Evolutionary conservation across 441 rosid genomes (phyloP).

Genomic region (Dalechampia spathulata): DNA sequence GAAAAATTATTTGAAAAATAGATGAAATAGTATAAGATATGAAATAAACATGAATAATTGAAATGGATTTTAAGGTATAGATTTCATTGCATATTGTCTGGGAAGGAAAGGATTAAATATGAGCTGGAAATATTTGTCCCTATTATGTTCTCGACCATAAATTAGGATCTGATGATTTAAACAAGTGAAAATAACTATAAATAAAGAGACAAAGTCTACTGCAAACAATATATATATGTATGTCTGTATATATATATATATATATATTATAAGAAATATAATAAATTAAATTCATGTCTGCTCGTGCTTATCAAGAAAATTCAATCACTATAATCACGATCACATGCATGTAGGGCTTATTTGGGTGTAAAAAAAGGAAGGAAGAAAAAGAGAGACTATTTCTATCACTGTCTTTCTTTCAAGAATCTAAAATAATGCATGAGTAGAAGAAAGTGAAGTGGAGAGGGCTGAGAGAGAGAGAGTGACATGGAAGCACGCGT

Average conservation of each 20-base stretch:
- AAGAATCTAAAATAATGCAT: slow-evolving; percentile 24
- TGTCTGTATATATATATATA: too few relatives aligned
- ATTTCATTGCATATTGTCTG: slow-evolving; percentile 12
- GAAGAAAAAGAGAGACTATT: neutral
- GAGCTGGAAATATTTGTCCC: slow-evolving; percentile 17
- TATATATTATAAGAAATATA: too few relatives aligned
- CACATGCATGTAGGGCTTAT: slow-evolving; percentile 41
- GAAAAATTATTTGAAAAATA: too few relatives aligned
- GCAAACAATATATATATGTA: too few relatives aligned
- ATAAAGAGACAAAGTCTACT: slow-evolving; percentile 3
- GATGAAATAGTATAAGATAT: too few relatives aligned
- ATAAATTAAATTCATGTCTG: slow-evolving; percentile 19
- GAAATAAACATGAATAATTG: too few relatives aligned
- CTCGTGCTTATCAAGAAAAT: slow-evolving; percentile 23
- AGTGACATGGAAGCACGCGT: slow-evolving; percentile 73
- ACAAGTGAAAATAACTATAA: neutral
- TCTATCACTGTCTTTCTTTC: neutral
- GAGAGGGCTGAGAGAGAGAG: slow-evolving; percentile 17
- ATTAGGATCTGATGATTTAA: slow-evolving; percentile 7
- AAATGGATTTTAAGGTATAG: neutral
- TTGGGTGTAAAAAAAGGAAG: neutral
- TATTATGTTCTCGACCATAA: slow-evolving; percentile 16
- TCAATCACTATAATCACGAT: slow-evolving; percentile 16
- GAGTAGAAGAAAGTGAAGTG: slow-evolving; percentile 4
- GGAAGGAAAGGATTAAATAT: neutral